These are phyloP conservation scores for Globisporangium mamillatum DNA, from an alignment of 352 stramenopile genomes.

Conservation along the genomic window DNA sequence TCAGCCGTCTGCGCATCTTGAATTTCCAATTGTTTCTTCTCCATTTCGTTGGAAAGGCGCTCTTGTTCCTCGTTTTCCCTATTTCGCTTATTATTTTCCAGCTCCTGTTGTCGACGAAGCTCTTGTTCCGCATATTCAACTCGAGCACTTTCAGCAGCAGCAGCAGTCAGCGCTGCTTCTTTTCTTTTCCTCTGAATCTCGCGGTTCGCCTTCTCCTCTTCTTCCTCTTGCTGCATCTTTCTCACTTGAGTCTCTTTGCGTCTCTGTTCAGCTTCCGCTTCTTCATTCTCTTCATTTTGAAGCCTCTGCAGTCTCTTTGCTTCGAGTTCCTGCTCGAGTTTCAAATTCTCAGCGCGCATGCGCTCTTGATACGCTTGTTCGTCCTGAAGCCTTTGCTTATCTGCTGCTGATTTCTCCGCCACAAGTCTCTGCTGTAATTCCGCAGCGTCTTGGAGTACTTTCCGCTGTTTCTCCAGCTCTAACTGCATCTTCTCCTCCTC, in stretches of 20 bases:
- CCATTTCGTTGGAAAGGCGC: background rate
- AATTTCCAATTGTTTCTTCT: background rate
- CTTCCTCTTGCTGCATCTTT: constrained; percentile 17
- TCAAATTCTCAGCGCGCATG: constrained; percentile 14
- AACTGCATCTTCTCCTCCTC: constrained; percentile 33
- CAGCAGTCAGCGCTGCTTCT: background rate
- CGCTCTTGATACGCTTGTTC: constrained; percentile 25
- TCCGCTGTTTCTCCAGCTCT: constrained; percentile 33
- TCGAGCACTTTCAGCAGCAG: background rate
- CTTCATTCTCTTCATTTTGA: constrained; percentile 29
- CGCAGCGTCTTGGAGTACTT: constrained; percentile 28
- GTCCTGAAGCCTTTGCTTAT: constrained; percentile 6
- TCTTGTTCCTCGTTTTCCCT: constrained; percentile 12
- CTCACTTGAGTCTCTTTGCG: constrained; percentile 18
- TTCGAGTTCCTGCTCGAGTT: constrained; percentile 23
- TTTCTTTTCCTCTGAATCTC: background rate
- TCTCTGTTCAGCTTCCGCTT: constrained; percentile 25
- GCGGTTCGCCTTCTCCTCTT: constrained; percentile 11
- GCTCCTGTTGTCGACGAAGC: constrained; percentile 5
- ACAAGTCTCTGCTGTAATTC: constrained; percentile 28
- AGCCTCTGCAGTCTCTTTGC: constrained; percentile 11
- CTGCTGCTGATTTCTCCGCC: constrained; percentile 11
- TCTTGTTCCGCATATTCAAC: background rate
- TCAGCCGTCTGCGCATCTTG: background rate
- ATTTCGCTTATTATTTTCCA: constrained; percentile 9